Conservation (phyloP, 768 basidiomycete genomes). For the Russula virescens region DNA sequence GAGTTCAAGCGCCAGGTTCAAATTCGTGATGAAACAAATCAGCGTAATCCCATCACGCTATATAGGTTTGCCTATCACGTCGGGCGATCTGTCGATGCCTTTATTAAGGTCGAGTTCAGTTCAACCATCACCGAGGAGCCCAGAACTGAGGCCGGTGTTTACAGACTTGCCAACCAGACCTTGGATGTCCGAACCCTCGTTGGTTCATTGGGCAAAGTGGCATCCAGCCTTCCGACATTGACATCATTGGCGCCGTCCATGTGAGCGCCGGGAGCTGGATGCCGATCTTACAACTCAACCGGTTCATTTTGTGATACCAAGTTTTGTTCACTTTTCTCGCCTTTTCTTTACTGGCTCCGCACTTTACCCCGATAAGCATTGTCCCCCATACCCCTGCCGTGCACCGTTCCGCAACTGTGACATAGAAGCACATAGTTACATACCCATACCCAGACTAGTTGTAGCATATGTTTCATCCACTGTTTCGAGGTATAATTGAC, state of each 20-base stretch:
- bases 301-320: not conserved
- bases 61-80: constrained; percentile 2
- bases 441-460: not conserved
- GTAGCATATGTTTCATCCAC: not conserved
- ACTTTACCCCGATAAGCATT: too few relatives aligned
- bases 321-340: not conserved
- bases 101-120: not conserved
- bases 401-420: not conserved
- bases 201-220: not conserved
- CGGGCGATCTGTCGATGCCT: constrained; percentile 10
- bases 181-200: not conserved
- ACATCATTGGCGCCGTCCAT: constrained; percentile 11
- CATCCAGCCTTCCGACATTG: not conserved
- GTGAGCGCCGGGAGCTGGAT: constrained; percentile 12
- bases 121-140: too few relatives aligned
- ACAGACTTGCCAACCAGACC: not conserved
- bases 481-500: not conserved
- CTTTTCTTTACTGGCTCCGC: not conserved
- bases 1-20: constrained; percentile 13
- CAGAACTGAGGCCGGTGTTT: not conserved
- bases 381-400: not conserved
- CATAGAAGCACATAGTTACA: not conserved
- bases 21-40: constrained; percentile 5
- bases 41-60: constrained; percentile 1
- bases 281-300: constrained; percentile 15